Evolutionary conservation across 2,329 filamentous ascomycete genomes (phyloP).

Genomic region (Alternaria solani): DNA sequence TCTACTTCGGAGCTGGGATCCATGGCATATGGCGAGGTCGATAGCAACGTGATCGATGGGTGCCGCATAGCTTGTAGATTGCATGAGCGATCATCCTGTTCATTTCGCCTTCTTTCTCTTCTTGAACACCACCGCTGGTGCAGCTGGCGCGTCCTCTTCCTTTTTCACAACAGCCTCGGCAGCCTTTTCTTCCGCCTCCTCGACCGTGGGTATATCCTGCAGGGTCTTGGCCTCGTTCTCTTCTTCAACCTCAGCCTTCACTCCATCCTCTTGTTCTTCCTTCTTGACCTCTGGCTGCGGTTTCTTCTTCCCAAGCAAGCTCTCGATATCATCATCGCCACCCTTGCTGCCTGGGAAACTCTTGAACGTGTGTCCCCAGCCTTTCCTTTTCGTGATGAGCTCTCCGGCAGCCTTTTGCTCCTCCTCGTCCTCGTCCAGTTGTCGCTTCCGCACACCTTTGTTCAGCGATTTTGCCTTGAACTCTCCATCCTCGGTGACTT

Average conservation of each 20-base stretch:
- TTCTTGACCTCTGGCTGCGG: constrained; percentile 50
- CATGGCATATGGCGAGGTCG: not conserved
- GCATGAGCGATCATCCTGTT: not conserved
- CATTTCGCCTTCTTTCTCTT: constrained; percentile 74
- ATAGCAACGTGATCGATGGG: not conserved
- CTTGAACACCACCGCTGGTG: constrained; percentile 73
- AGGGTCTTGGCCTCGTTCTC: constrained; percentile 28
- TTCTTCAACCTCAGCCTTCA: constrained; percentile 30
- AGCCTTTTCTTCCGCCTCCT: constrained; percentile 32
- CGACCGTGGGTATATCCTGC: constrained; percentile 41
- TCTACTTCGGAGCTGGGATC: not conserved
- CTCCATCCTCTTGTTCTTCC: constrained; percentile 49
- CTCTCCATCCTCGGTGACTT: constrained; percentile 56
- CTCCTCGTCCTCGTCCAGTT: constrained; percentile 66
- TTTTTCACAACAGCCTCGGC: constrained; percentile 25
- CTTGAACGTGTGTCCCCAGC: constrained; percentile 58
- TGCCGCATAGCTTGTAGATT: not conserved
- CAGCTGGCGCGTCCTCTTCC: constrained; percentile 33
- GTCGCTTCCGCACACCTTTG: constrained; percentile 69
- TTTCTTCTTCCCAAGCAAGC: constrained; percentile 56
- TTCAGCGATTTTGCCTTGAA: constrained; percentile 55
- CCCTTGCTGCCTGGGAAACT: constrained; percentile 54
- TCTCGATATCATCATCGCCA: constrained; percentile 72
- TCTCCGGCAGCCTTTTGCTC: constrained; percentile 66
- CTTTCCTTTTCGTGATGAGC: constrained; percentile 50